Evolutionary conservation across 2,329 filamentous ascomycete species (phyloP), one percentile per base, ranked within the genome.

Genomic region (Rutstroemia sp.): DNA sequence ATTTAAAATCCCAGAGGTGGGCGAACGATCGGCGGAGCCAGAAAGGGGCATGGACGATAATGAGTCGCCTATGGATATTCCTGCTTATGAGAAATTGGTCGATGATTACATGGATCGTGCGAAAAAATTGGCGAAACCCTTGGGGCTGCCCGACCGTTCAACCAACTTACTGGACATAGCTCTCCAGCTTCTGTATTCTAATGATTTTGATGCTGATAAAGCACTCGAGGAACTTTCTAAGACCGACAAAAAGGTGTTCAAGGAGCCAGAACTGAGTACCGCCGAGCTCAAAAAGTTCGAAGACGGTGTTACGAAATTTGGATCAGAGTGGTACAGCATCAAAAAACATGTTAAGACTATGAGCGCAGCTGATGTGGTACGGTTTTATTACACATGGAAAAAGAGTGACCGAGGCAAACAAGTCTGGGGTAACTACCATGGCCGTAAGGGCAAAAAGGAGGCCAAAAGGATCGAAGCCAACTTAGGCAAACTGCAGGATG

Each of bases 311-410:
- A 76, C 82, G 48, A 96, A 94, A 69, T 95, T 87, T 67, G 94
- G 94, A 21, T 96, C 92, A 0, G 94, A 99, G 72, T 83, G 95
- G 65, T 82, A 89, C 62, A 80, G 81, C 48, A 87, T 97, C 58
- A 90, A 86, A 62, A 85, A 88, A 63, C 88, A 96, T 70, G 89
- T 96, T 66, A 92, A 90, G 71, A 89, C 86, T 0, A 83, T 94
- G 63, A 83, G 82, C 42, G 84, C 91, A 60, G 84, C 86, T 51
- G 83, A 89, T 57, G 87, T 96, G 60, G 90, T 95, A 25, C 88
- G 94, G 3, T 95, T 88, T 69, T 99, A 97, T 72, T 99, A 99
- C 70, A 89, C 89, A 62, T 99, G 94, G 94, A 99, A 99, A 75
- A 97, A 97, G 73, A 90, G 90, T 0, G 80, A 87, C 2, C 84